Base-by-base conservation (phyloP, 805 yeast species). In the Debaryomyces prosopidis region DNA sequence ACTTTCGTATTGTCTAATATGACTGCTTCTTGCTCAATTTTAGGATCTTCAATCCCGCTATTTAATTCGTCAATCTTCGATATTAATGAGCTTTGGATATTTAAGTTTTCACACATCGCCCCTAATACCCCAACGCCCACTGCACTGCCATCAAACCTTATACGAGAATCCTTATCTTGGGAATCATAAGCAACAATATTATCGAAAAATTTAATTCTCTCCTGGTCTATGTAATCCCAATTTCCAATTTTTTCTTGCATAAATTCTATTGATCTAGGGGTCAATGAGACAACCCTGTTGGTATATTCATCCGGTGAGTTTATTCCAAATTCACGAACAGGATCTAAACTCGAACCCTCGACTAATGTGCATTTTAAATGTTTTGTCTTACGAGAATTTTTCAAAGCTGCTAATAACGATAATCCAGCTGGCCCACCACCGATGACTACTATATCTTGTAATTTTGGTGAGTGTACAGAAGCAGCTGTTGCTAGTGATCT, bases 401-500 rank as follows among this genome's bases (percentile, higher is more conserved):
- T 86, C 46, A 92, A 66, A 0, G 96, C 95, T 0, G 96, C 79
- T 4, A 94, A 84, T 31, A 94, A 69, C 1, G 96, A 85, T 45
- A 94, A 69, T 0, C 99, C 99, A 1, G 98, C 98, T 1, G 98
- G 97, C 0, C 99, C 99, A 6, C 96, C 98, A 31, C 99, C 99
- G 31, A 94, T 87, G 43, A 94, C 87, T 6, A 89, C 84, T 16
- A 94, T 80, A 64, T 92, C 97, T 23, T 64, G 73, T n/a, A 54
- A 46, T 10, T 43, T 43, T 14, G 38, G 30, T 3, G 31, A 15
- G 11, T 16, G 32, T 12, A 36, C 27, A 16, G 44, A 38, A 5
- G 50, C 50, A 15, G 41, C 39, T 3, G 52, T 49, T 16, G 52
- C 52, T 35, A 49, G 36, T 16, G 43, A 28, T 35, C 52, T 44